A percentile compares a stretch with the other conserved stretches of the same genome.
Conservation (phyloP, 495 filamentous ascomycete species). For the Hypoxylon cercidicola region DNA sequence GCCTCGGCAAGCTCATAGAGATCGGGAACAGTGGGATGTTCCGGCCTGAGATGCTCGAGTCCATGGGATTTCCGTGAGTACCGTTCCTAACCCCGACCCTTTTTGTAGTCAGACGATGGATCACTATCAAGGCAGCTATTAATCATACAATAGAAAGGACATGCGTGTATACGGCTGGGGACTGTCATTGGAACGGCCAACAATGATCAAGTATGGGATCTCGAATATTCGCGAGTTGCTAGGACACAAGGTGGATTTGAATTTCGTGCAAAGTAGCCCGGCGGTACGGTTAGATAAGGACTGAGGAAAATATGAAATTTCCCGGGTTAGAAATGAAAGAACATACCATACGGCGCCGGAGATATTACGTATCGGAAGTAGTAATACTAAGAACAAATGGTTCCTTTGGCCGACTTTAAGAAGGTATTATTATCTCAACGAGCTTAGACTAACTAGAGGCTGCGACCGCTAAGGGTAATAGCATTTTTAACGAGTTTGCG, state of each 20-base stretch:
- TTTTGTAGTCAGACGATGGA: no score
- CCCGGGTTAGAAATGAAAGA: no score
- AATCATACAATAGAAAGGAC: conserved; percentile 60
- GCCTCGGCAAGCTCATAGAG: conserved; percentile 90
- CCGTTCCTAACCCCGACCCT: neutral
- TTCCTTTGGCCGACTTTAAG: no score
- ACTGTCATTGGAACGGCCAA: conserved; percentile 89
- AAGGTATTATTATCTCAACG: no score
- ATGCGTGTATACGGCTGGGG: conserved; percentile 93
- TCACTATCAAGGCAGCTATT: conserved; percentile 2
- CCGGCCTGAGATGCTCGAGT: conserved; percentile 92
- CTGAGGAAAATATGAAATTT: no score
- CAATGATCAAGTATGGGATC: conserved; percentile 96
- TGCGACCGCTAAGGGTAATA: no score
- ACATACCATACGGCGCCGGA: no score
- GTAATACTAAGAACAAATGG: no score
- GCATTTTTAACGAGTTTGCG: no score
- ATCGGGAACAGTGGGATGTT: conserved; percentile 99
- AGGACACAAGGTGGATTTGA: conserved; percentile 85
- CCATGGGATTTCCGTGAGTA: conserved; percentile 52
- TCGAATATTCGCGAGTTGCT: conserved; percentile 85
- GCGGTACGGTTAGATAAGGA: conserved; percentile 83
- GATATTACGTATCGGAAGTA: no score
- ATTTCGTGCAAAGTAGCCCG: conserved; percentile 83
- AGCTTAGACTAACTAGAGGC: no score